phyloP scores from a whole-genome alignment of 176 grass and related monocot genomes.

The Eragrostis curvula region DNA sequence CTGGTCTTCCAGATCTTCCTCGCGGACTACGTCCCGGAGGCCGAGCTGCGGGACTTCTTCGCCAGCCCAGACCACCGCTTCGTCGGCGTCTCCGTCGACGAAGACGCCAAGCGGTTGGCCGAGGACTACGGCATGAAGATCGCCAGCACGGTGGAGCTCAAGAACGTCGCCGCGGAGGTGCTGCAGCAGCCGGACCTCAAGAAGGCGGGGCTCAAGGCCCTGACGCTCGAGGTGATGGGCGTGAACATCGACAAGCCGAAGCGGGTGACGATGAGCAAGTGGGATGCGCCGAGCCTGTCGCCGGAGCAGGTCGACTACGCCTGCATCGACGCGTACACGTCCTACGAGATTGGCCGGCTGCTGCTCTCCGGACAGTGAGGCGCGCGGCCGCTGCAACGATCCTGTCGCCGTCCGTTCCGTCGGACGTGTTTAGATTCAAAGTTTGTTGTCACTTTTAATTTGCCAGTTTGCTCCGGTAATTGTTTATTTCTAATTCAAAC shows the following conservation, averaged over 20 bases:
- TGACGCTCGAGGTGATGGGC: conserved; percentile 46
- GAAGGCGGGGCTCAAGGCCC: conserved; percentile 32
- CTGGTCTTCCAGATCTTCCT: conserved; percentile 61
- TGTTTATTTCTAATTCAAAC: too few relatives aligned
- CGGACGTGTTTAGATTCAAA: neutral
- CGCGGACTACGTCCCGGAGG: conserved; percentile 35
- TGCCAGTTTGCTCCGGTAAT: too few relatives aligned
- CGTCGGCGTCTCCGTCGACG: conserved; percentile 54
- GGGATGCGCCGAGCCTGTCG: conserved; percentile 33
- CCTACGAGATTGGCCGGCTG: conserved; percentile 52
- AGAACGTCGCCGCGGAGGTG: conserved; percentile 22
- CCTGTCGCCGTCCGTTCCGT: neutral
- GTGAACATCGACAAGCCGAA: conserved; percentile 35
- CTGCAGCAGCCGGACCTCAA: conserved; percentile 35
- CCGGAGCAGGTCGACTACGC: conserved; percentile 56
- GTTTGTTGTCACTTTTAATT: too few relatives aligned
- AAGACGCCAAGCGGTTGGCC: conserved; percentile 33
- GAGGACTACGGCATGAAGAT: conserved; percentile 39
- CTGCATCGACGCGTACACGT: conserved; percentile 57
- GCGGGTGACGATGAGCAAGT: conserved; percentile 44
- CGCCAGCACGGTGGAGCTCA: conserved; percentile 40
- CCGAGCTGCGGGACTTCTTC: conserved; percentile 39
- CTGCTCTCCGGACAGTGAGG: conserved; percentile 31
- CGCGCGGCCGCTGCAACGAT: neutral
- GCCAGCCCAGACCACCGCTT: conserved; percentile 40